Percentiles rank a stretch among this genome's conserved stretches.
phyloP scores from a whole-genome alignment of 352 stramenopile genomes.

The Blastocystis sp. region DNA sequence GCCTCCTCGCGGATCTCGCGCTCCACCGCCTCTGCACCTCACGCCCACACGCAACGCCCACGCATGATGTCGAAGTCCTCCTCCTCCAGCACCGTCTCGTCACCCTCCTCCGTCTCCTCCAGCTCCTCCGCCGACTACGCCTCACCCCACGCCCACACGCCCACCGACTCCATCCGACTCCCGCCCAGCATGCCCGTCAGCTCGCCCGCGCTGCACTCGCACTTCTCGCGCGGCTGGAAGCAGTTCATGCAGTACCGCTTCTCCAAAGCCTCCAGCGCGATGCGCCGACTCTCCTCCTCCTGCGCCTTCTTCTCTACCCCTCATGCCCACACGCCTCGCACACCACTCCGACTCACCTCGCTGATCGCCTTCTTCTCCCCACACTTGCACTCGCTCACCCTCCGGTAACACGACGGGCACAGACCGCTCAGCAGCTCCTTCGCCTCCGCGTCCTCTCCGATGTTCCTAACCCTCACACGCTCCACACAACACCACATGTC shows the following conservation, averaged over 20 bases:
- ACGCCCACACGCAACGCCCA: neutral
- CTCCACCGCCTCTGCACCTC: neutral
- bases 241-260: conserved; percentile 33
- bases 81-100: neutral
- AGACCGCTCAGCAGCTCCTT: neutral
- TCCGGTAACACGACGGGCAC: neutral
- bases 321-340: too few relatives aligned
- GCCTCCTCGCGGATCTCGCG: neutral
- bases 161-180: neutral
- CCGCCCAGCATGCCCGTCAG: neutral
- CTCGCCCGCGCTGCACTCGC: neutral
- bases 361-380: neutral
- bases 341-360: neutral
- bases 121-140: neutral
- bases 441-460: neutral
- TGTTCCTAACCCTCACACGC: neutral
- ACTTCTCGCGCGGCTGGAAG: neutral
- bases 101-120: neutral
- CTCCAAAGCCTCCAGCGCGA: neutral
- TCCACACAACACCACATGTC: neutral
- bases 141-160: neutral
- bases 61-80: conserved; percentile 26
- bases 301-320: neutral
- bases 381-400: neutral
- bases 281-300: neutral